phyloP scores from a whole-genome alignment of 73 alveolate genomes.

The Stentor coeruleus region DNA sequence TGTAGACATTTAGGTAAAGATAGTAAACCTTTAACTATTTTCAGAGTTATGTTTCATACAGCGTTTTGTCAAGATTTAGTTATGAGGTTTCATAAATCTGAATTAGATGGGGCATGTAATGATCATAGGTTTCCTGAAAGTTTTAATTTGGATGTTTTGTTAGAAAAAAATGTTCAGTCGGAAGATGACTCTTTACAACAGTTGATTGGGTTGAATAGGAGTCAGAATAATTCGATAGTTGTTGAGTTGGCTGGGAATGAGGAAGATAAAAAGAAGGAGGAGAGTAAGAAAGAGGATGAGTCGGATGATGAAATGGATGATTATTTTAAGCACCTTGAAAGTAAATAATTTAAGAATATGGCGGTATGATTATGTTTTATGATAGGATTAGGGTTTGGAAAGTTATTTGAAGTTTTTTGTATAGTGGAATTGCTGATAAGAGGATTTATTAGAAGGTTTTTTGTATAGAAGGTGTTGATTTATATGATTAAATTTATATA shows the following conservation, averaged over 20 bases:
- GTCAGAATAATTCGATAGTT: no score
- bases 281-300: background rate
- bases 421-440: no score
- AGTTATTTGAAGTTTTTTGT: no score
- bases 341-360: no score
- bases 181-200: background rate
- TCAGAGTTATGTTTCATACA: conserved; percentile 15
- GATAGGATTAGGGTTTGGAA: no score
- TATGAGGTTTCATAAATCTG: background rate
- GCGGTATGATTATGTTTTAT: no score
- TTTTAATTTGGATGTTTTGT: background rate
- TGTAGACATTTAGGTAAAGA: conserved; percentile 4
- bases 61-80: background rate
- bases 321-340: background rate
- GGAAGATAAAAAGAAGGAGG: no score
- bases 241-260: no score
- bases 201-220: no score
- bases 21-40: background rate
- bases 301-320: background rate
- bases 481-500: no score
- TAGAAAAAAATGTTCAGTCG: background rate
- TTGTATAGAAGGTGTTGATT: no score
- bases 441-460: no score
- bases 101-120: background rate
- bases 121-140: background rate